Evolutionary conservation across 768 basidiomycete species (phyloP).

Genomic region (Podaxis sp.): DNA sequence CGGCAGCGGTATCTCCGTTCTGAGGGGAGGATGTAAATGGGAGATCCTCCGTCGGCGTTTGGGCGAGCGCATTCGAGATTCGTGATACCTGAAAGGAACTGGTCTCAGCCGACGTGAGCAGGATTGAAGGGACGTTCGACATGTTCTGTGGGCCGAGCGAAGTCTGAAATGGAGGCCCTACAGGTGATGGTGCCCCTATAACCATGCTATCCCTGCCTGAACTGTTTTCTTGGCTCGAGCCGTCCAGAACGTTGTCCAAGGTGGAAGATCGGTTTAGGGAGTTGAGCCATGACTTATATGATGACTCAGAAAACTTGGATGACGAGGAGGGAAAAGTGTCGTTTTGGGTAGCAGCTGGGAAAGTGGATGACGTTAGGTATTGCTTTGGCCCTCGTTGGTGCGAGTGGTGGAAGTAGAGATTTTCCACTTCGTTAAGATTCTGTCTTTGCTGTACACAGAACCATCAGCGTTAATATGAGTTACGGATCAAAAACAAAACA

Average conservation of each 20-base stretch:
- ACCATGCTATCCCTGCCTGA: no score
- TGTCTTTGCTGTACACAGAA: slow-evolving; percentile 56
- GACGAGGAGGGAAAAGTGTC: background rate
- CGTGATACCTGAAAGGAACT: background rate
- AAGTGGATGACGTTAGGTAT: slow-evolving; percentile 4
- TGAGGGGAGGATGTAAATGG: background rate
- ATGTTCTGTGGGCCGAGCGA: background rate
- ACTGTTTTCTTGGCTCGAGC: background rate
- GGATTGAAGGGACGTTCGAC: no score
- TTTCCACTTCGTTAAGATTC: slow-evolving; percentile 77
- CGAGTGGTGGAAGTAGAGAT: slow-evolving; percentile 75
- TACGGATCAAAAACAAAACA: slow-evolving; percentile 1
- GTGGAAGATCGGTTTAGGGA: background rate
- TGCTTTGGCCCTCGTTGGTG: slow-evolving; percentile 39
- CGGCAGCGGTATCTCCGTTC: background rate
- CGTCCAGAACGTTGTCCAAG: background rate
- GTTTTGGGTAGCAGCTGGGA: background rate
- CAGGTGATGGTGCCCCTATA: background rate
- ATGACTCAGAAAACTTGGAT: background rate
- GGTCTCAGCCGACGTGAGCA: background rate
- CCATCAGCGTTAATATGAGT: background rate
- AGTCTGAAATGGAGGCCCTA: background rate
- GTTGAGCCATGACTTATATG: background rate
- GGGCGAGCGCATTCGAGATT: background rate
- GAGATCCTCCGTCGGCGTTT: background rate